Conservation (phyloP, 2,329 filamentous ascomycete genomes). For the Reticulascus tulasneorum region DNA sequence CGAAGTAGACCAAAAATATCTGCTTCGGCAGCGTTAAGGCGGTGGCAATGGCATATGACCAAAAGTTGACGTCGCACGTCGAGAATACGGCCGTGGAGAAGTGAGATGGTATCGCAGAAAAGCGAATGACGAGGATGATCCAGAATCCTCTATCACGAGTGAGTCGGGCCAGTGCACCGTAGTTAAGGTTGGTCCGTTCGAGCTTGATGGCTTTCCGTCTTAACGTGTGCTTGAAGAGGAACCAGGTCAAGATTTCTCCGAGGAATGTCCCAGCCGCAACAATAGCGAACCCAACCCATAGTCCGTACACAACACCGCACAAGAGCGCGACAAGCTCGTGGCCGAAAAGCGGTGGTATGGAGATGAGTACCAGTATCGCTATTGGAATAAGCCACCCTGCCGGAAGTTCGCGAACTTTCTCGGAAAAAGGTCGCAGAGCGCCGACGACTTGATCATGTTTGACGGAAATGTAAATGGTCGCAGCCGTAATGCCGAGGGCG, state of each 20-base stretch:
- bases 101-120: conserved; percentile 36
- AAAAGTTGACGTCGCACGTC: conserved; percentile 37
- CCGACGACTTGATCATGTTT: conserved; percentile 33
- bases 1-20: conserved; percentile 36
- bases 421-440: conserved; percentile 31
- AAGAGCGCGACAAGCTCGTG: conserved; percentile 37
- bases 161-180: conserved; percentile 33
- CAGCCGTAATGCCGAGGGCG: conserved; percentile 21
- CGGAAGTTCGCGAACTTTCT: conserved; percentile 31
- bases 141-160: conserved; percentile 36
- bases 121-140: conserved; percentile 36
- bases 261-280: conserved; percentile 36
- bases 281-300: conserved; percentile 37
- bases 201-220: conserved; percentile 30
- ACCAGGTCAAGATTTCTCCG: conserved; percentile 37
- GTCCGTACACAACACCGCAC: conserved; percentile 36
- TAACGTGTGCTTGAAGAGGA: conserved; percentile 34
- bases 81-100: conserved; percentile 40
- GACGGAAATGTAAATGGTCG: conserved; percentile 29
- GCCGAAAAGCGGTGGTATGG: conserved; percentile 37
- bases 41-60: conserved; percentile 34
- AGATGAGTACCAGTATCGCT: conserved; percentile 32
- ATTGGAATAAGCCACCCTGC: conserved; percentile 37
- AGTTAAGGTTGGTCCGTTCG: conserved; percentile 36
- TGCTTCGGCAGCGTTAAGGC: conserved; percentile 37